Percentiles rank a stretch among this genome's conserved stretches.
Evolutionary conservation across 371 early-diverging fungal species (phyloP).

Genomic region (Rhizopus delemar): DNA sequence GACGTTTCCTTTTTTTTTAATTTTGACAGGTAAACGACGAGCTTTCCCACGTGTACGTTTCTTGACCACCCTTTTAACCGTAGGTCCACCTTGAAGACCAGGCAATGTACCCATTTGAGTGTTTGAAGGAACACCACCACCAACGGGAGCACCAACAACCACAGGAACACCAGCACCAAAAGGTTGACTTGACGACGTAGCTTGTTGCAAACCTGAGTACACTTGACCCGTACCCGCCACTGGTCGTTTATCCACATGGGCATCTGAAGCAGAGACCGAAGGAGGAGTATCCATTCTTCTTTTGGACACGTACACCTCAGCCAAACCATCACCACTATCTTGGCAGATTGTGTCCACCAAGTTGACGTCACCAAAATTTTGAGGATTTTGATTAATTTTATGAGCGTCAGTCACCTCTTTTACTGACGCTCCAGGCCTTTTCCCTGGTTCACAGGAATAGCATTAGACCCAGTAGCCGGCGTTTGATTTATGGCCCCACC

Average conservation of each 20-base stretch:
- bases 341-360: slow-evolving; percentile 1
- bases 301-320: not conserved
- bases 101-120: no score
- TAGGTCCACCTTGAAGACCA: no score
- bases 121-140: not conserved
- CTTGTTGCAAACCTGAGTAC: no score
- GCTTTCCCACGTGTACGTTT: no score
- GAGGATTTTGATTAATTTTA: slow-evolving; percentile 5
- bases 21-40: no score
- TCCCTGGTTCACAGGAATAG: slow-evolving; percentile 1
- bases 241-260: not conserved
- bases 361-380: not conserved
- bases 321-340: not conserved
- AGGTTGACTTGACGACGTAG: no score
- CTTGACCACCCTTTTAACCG: no score
- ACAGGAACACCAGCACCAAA: not conserved
- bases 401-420: not conserved
- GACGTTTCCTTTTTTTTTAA: no score
- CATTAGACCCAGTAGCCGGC: not conserved
- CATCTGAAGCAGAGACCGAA: not conserved
- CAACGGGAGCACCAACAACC: no score
- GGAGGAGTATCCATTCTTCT: not conserved
- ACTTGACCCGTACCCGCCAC: no score
- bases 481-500: not conserved
- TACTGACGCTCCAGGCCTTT: slow-evolving; percentile 12